Conservation (phyloP, 2,329 filamentous ascomycete species). For the Alternaria longipes region DNA sequence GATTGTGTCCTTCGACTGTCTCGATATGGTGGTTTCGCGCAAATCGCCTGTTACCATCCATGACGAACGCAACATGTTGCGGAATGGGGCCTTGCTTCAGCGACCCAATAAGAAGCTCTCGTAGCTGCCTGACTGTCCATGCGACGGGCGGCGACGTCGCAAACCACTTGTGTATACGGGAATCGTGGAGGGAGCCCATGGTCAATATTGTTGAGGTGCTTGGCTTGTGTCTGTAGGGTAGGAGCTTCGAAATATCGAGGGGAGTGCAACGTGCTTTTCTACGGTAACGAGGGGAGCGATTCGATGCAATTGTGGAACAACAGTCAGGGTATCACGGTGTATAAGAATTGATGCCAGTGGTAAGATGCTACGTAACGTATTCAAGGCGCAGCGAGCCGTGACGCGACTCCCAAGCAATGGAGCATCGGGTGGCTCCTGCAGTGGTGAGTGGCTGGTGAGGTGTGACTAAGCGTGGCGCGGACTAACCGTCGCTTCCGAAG, state of each 20-base stretch:
- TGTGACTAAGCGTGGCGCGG: constrained; percentile 26
- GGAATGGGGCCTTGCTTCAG: constrained; percentile 91
- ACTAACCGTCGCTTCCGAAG: constrained; percentile 18
- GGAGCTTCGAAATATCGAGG: constrained; percentile 18
- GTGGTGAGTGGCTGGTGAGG: constrained; percentile 16
- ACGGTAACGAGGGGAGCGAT: not conserved
- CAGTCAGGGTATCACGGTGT: constrained; percentile 26
- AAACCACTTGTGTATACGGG: constrained; percentile 76
- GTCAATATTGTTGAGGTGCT: constrained; percentile 29
- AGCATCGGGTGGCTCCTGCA: constrained; percentile 21
- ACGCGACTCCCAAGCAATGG: constrained; percentile 41
- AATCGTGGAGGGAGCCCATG: constrained; percentile 65
- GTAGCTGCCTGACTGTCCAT: constrained; percentile 81
- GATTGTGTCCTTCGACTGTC: constrained; percentile 93
- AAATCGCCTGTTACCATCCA: constrained; percentile 97
- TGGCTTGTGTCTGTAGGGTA: constrained; percentile 18
- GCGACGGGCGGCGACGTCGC: constrained; percentile 89
- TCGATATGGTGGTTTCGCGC: constrained; percentile 91
- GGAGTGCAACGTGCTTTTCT: constrained; percentile 2
- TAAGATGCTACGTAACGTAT: constrained; percentile 42
- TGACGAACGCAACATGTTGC: constrained; percentile 97
- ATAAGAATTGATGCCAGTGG: constrained; percentile 36
- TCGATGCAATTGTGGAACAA: constrained; percentile 8
- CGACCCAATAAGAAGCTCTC: constrained; percentile 87
- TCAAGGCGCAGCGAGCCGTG: constrained; percentile 42